phyloP scores from a whole-genome alignment of 225 moss, liverwort and hornwort species.

The Sphagnum tenellum region DNA sequence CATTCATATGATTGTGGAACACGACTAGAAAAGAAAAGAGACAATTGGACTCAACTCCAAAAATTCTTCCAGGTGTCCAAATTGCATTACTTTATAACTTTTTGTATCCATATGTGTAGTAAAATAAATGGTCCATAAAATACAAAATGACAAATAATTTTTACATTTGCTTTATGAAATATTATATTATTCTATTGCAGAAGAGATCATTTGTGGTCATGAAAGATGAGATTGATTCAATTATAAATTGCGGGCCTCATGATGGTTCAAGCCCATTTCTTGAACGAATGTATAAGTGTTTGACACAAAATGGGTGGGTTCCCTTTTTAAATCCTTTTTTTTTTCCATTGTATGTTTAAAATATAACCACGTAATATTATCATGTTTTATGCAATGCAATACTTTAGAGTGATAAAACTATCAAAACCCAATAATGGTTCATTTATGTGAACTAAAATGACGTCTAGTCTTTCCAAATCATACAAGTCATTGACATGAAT shows the following conservation, averaged over 20 bases:
- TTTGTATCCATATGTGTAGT: neutral
- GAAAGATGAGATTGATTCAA: constrained; percentile 78
- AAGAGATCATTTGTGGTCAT: constrained; percentile 55
- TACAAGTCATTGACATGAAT: no score
- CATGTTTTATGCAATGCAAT: no score
- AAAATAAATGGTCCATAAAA: neutral
- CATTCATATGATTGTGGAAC: constrained; percentile 88
- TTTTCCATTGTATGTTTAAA: no score
- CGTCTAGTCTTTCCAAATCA: no score
- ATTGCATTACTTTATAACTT: neutral
- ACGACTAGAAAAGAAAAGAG: constrained; percentile 58
- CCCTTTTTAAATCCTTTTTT: neutral
- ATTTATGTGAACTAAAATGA: no score
- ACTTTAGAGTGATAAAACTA: no score
- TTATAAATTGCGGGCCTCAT: constrained; percentile 51
- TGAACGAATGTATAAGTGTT: constrained; percentile 71
- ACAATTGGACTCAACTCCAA: constrained; percentile 81
- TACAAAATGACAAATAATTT: neutral
- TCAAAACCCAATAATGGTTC: no score
- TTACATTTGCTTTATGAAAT: neutral
- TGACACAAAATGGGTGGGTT: constrained; percentile 60
- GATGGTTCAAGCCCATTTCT: constrained; percentile 65
- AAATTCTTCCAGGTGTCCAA: constrained; percentile 65
- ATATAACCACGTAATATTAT: no score
- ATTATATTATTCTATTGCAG: constrained; percentile 17